Conservation (phyloP, 176 grass and related monocot genomes). For the Carex littledalei region DNA sequence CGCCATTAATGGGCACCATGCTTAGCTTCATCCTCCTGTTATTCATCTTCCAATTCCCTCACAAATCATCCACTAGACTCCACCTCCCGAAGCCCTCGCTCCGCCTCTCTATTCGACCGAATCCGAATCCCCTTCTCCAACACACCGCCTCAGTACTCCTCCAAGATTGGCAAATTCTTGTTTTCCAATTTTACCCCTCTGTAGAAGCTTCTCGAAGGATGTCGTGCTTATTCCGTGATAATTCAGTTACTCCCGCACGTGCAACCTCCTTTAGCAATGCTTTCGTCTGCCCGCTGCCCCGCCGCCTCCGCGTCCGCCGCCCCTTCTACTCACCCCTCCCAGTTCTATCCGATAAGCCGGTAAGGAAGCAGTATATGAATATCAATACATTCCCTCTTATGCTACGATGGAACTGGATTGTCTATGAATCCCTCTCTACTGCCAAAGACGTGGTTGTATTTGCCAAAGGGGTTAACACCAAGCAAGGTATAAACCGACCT, state of each 20-base stretch:
- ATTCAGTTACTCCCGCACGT: constrained; percentile 32
- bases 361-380: background rate
- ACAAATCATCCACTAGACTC: background rate
- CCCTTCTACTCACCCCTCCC: constrained; percentile 37
- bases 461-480: constrained; percentile 53
- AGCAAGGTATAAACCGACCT: constrained; percentile 31
- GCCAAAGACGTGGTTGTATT: constrained; percentile 46
- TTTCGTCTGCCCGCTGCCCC: constrained; percentile 44
- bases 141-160: constrained; percentile 34
- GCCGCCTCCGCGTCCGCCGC: constrained; percentile 17
- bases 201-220: background rate
- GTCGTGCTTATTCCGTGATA: constrained; percentile 38
- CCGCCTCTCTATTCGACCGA: background rate
- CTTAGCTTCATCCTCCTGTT: background rate
- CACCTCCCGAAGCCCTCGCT: background rate
- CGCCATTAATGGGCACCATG: background rate
- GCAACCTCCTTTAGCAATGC: constrained; percentile 13
- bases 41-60: background rate
- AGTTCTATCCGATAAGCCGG: background rate
- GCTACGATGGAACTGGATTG: constrained; percentile 42
- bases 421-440: constrained; percentile 42
- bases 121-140: background rate
- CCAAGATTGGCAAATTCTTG: constrained; percentile 53
- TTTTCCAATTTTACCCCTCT: constrained; percentile 31
- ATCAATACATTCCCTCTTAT: constrained; percentile 20